Conservation (phyloP, 768 basidiomycete species). For the Clavulina sp. region DNA sequence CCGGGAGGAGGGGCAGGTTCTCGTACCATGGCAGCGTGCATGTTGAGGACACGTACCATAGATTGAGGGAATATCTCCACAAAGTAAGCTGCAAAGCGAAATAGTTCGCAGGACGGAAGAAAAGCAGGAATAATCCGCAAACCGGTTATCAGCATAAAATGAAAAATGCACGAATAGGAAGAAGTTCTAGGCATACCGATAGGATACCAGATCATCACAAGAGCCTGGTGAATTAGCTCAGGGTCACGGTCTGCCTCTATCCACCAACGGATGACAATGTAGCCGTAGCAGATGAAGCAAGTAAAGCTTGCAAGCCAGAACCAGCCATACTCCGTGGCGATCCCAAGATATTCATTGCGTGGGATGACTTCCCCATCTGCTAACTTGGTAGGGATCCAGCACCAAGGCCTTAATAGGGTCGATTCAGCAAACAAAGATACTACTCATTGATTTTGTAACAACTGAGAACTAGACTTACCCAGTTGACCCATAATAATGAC, state of each 20-base stretch:
- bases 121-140: neutral
- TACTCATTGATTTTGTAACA: neutral
- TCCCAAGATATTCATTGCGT: neutral
- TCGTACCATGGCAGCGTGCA: neutral
- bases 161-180: neutral
- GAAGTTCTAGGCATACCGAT: neutral
- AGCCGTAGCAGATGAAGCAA: neutral
- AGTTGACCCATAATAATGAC: neutral
- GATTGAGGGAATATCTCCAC: neutral
- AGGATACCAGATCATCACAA: neutral
- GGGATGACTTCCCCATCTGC: neutral
- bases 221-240: neutral
- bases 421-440: neutral
- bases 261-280: neutral
- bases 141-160: no score
- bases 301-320: neutral
- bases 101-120: neutral
- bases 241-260: neutral
- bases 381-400: conserved; percentile 1
- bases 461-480: neutral
- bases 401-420: neutral
- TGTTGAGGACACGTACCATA: neutral
- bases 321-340: neutral
- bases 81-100: neutral
- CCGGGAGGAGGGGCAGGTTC: neutral